Percentiles rank a stretch among this genome's conserved stretches.
Conservation (phyloP, 352 stramenopile genomes). For the Saprolegnia diclina region DNA sequence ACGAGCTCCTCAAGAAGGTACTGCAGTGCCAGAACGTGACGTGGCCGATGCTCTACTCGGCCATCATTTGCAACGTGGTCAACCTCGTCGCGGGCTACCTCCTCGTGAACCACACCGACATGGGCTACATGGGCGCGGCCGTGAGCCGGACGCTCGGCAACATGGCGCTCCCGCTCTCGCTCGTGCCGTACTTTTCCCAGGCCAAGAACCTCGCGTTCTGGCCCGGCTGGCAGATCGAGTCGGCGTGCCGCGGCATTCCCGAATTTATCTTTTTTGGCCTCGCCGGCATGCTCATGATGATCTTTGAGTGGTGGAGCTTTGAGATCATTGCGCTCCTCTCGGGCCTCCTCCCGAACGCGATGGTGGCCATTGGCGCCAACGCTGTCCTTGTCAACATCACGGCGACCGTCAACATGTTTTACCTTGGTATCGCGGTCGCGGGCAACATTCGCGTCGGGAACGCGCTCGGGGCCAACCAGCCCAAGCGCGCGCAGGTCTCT, state of each 20-base stretch:
- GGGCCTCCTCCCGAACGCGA: conserved; percentile 64
- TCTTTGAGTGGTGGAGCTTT: conserved; percentile 85
- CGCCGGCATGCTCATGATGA: conserved; percentile 76
- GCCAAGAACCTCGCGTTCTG: conserved; percentile 62
- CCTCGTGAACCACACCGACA: conserved; percentile 74
- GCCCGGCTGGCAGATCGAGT: conserved; percentile 61
- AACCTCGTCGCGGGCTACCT: conserved; percentile 76
- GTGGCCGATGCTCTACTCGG: conserved; percentile 71
- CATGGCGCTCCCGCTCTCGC: conserved; percentile 46
- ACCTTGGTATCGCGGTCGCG: conserved; percentile 55
- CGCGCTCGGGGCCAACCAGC: conserved; percentile 22
- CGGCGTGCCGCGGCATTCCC: conserved; percentile 54
- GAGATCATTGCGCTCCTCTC: conserved; percentile 64
- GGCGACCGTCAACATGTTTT: conserved; percentile 62
- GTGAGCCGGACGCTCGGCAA: conserved; percentile 40
- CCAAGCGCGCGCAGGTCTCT: conserved; percentile 18
- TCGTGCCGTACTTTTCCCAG: conserved; percentile 62
- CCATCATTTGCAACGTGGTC: conserved; percentile 70
- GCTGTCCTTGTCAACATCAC: conserved; percentile 74
- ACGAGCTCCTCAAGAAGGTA: conserved; percentile 76
- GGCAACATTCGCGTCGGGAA: conserved; percentile 77
- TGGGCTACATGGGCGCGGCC: conserved; percentile 73
- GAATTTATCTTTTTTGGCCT: conserved; percentile 76
- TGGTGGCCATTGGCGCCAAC: conserved; percentile 79
- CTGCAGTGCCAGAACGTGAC: conserved; percentile 83